A percentile compares a stretch with the other conserved stretches of the same genome.
These are phyloP conservation scores for Mycotypha africana DNA, from an alignment of 371 early-diverging fungal species.

Conservation along the genomic window DNA sequence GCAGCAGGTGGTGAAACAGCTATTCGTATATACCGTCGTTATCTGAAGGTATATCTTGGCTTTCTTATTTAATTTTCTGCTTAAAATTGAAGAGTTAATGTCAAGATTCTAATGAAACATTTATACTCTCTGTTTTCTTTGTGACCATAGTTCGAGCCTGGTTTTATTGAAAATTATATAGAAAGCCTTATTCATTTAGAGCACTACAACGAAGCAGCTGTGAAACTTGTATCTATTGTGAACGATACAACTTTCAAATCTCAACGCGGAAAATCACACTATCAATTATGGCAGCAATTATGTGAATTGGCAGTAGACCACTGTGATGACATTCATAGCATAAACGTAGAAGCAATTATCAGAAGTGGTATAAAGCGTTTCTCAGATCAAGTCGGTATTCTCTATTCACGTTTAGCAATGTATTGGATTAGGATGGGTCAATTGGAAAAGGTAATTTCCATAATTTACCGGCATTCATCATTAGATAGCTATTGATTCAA, in stretches of 20 bases:
- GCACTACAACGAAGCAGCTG: slow-evolving; percentile 82
- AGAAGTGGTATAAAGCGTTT: slow-evolving; percentile 86
- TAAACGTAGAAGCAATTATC: slow-evolving; percentile 78
- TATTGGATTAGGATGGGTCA: slow-evolving; percentile 76
- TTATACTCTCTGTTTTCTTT: background rate
- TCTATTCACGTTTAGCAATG: slow-evolving; percentile 86
- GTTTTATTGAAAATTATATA: slow-evolving; percentile 69
- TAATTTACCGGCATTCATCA: too few species aligned
- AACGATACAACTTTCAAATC: slow-evolving; percentile 70
- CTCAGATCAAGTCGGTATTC: slow-evolving; percentile 79
- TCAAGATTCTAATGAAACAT: background rate
- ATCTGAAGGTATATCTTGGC: slow-evolving; percentile 59
- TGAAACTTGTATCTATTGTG: slow-evolving; percentile 67
- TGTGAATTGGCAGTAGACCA: slow-evolving; percentile 80
- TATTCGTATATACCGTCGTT: slow-evolving; percentile 74
- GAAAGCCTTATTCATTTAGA: slow-evolving; percentile 62
- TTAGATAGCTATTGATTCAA: too few species aligned
- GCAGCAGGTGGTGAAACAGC: slow-evolving; percentile 80
- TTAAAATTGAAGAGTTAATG: too few species aligned
- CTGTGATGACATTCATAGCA: slow-evolving; percentile 56
- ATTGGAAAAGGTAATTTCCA: slow-evolving; percentile 53
- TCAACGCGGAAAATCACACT: slow-evolving; percentile 67
- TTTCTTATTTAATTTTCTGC: background rate
- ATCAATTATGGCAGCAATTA: slow-evolving; percentile 85
- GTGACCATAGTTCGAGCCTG: slow-evolving; percentile 65